These are phyloP conservation scores for Globisporangium sylvaticum DNA, from an alignment of 352 stramenopile species.

Conservation along the genomic window DNA sequence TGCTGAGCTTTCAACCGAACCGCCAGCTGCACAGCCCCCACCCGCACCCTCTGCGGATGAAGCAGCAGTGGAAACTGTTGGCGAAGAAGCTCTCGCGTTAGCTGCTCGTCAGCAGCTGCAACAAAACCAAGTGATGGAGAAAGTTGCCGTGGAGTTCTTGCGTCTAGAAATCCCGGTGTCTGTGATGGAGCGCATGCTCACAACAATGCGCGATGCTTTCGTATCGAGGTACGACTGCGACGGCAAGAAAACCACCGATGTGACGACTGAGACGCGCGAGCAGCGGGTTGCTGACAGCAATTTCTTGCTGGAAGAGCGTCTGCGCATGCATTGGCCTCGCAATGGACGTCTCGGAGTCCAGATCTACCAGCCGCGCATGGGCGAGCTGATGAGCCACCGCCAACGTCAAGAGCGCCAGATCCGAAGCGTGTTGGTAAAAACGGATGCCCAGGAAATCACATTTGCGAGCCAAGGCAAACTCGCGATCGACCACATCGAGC, in stretches of 20 bases:
- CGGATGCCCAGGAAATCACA: slow-evolving; percentile 38
- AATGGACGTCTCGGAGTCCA: slow-evolving; percentile 82
- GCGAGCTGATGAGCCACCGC: slow-evolving; percentile 76
- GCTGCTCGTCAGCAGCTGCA: slow-evolving; percentile 4
- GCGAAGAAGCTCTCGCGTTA: background rate
- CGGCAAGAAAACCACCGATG: slow-evolving; percentile 17
- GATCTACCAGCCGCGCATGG: slow-evolving; percentile 78
- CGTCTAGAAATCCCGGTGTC: slow-evolving; percentile 25
- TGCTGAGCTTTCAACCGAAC: background rate
- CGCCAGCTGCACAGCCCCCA: background rate
- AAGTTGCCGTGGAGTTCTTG: slow-evolving; percentile 31
- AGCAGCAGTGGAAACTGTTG: background rate
- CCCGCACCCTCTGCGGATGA: background rate
- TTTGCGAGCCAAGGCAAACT: slow-evolving; percentile 38
- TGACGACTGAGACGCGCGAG: slow-evolving; percentile 25
- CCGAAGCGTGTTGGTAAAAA: slow-evolving; percentile 48
- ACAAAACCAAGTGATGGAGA: slow-evolving; percentile 19
- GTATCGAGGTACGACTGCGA: slow-evolving; percentile 41
- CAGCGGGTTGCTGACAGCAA: slow-evolving; percentile 35
- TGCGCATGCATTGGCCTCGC: slow-evolving; percentile 88
- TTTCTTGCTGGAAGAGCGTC: slow-evolving; percentile 72
- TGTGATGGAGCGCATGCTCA: slow-evolving; percentile 24
- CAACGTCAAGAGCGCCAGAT: slow-evolving; percentile 72
- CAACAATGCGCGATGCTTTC: slow-evolving; percentile 35
- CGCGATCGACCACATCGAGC: slow-evolving; percentile 26